Conservation (phyloP, 1,284 basidiomycete genomes). For the Hemileia vastatrix region DNA sequence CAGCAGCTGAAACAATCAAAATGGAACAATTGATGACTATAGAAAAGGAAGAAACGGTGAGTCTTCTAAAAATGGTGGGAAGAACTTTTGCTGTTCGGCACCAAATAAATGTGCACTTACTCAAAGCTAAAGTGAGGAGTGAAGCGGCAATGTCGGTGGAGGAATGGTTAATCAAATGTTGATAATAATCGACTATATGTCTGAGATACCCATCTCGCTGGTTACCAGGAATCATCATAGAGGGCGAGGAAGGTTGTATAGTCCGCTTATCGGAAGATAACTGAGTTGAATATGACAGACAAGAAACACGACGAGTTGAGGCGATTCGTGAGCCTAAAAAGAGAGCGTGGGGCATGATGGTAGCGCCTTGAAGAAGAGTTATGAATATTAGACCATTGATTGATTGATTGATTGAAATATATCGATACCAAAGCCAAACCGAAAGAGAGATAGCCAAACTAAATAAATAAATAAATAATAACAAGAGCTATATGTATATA, state of each 20-base stretch:
- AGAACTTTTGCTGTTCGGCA: too few relatives aligned
- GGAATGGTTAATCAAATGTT: conserved; percentile 33
- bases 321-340: conserved; percentile 54
- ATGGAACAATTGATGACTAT: conserved; percentile 40
- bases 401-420: conserved; percentile 19
- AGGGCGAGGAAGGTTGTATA: too few relatives aligned
- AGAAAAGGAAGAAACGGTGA: background rate
- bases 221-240: too few relatives aligned
- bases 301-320: background rate
- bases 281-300: background rate
- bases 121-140: conserved; percentile 37
- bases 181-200: conserved; percentile 4
- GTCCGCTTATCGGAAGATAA: too few relatives aligned
- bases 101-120: too few relatives aligned
- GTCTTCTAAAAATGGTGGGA: background rate
- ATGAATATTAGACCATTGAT: conserved; percentile 44
- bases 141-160: conserved; percentile 41
- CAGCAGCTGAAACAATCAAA: conserved; percentile 52
- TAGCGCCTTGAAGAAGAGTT: conserved; percentile 70
- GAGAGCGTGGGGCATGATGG: conserved; percentile 77
- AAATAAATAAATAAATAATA: background rate
- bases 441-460: background rate
- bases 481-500: too few relatives aligned
- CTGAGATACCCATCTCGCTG: background rate
- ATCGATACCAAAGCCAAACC: background rate